Conservation (phyloP, 352 stramenopile genomes). For the Phytopythium vexans region DNA sequence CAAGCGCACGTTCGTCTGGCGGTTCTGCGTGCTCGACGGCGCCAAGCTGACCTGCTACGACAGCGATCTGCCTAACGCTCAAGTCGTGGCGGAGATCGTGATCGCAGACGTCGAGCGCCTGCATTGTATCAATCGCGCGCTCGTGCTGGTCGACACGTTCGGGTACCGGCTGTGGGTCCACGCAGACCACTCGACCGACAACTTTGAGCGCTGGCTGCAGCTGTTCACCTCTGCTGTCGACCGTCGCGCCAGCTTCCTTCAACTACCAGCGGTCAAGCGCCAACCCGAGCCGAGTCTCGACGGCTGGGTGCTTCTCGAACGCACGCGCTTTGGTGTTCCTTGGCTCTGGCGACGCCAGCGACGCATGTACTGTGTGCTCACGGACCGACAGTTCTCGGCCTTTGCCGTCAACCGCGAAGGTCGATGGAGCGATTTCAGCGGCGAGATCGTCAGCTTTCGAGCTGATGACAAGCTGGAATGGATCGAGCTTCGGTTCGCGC, state of each 20-base stretch:
- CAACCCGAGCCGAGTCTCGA: conserved; percentile 13
- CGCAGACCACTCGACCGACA: conserved; percentile 18
- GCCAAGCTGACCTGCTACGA: conserved; percentile 24
- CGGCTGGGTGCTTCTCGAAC: conserved; percentile 26
- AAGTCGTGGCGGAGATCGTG: conserved; percentile 9
- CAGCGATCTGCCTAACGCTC: conserved; percentile 7
- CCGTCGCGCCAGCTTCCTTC: conserved; percentile 11
- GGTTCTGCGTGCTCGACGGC: conserved; percentile 44
- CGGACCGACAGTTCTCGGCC: conserved; percentile 16
- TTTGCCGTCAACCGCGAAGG: conserved; percentile 44
- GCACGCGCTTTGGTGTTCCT: conserved; percentile 9
- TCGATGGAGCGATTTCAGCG: conserved; percentile 29
- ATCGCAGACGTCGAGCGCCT: conserved; percentile 34
- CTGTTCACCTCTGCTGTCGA: conserved; percentile 17
- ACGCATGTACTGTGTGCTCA: conserved; percentile 36
- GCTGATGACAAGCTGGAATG: conserved; percentile 9
- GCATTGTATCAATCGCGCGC: conserved; percentile 36
- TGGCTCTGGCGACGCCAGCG: conserved; percentile 14
- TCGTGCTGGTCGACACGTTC: conserved; percentile 26
- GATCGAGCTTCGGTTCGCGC: conserved; percentile 19
- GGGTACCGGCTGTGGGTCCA: conserved; percentile 35
- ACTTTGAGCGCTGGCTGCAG: conserved; percentile 37
- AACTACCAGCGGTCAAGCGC: conserved; percentile 1
- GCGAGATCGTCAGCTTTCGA: conserved; percentile 15
- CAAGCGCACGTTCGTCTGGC: conserved; percentile 33